phyloP scores from a whole-genome alignment of 345 rosid species.

The Ailanthus altissimus region DNA sequence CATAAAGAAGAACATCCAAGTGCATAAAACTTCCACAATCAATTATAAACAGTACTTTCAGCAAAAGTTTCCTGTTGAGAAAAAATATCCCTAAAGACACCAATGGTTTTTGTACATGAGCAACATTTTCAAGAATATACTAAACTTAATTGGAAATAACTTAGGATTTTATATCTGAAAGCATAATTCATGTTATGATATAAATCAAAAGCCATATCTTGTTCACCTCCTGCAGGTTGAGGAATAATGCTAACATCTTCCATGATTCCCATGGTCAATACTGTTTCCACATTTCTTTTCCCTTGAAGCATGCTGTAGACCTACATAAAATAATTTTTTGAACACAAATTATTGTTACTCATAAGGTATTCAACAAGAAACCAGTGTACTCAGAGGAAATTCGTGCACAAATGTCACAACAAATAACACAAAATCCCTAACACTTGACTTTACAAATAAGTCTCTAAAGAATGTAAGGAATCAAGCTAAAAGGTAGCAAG shows the following conservation, averaged over 20 bases:
- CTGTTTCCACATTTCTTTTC: conserved; percentile 89
- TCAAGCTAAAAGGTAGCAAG: not conserved
- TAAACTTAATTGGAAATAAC: not conserved
- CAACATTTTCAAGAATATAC: not conserved
- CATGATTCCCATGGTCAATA: conserved; percentile 93
- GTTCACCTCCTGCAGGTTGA: conserved; percentile 94
- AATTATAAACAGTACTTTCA: not conserved
- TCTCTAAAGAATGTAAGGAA: not conserved
- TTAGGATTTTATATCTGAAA: not conserved
- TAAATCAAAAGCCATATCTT: not conserved
- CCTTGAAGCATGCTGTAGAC: conserved; percentile 97
- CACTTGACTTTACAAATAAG: not conserved
- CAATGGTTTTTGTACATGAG: not conserved
- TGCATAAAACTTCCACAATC: not conserved
- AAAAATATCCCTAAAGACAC: not conserved
- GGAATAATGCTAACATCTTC: conserved; percentile 94
- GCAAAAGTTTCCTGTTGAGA: not conserved
- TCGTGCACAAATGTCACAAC: not conserved
- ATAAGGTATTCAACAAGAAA: not conserved
- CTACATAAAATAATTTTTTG: conserved; percentile 39
- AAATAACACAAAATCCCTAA: not conserved
- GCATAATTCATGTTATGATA: not conserved
- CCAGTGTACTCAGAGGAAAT: not conserved
- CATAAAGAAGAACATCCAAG: not conserved
- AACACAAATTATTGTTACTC: conserved; percentile 17